Conservation (phyloP, 2,329 filamentous ascomycete genomes). For the Talaromyces sp. region DNA sequence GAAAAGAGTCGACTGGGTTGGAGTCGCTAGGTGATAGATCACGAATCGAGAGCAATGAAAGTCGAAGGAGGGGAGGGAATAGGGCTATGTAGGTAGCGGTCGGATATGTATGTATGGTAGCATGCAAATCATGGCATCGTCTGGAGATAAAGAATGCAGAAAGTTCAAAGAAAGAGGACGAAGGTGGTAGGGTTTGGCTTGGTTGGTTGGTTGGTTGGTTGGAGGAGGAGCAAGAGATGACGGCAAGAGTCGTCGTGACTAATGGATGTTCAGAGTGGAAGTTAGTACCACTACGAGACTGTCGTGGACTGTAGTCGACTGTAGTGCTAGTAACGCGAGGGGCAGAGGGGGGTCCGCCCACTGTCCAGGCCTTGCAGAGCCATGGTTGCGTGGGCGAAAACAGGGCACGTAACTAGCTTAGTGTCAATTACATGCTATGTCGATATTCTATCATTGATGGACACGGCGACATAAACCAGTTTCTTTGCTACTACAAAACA, state of each 20-base stretch:
- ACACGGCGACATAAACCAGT: no score
- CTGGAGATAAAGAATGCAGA: background rate
- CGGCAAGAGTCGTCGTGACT: conserved; percentile 2
- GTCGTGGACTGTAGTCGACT: no score
- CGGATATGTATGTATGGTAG: conserved; percentile 5
- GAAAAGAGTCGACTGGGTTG: background rate
- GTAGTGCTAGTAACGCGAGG: conserved; percentile 8
- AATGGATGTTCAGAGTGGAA: background rate
- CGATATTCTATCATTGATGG: background rate
- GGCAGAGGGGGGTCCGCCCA: conserved; percentile 11
- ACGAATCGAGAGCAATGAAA: background rate
- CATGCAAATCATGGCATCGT: background rate
- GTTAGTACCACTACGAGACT: background rate
- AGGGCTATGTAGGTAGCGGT: conserved; percentile 8
- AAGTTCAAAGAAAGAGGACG: background rate
- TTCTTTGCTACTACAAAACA: background rate
- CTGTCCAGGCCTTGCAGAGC: conserved; percentile 6
- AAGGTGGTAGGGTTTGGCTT: background rate
- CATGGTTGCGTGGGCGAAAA: conserved; percentile 1
- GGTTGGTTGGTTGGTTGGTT: conserved; percentile 1
- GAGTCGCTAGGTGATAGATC: background rate
- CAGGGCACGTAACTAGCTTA: background rate
- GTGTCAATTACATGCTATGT: no score
- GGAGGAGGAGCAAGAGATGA: background rate
- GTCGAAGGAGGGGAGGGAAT: background rate